Conservation (phyloP, 805 yeast species). For the Yamadazyma laniorum region DNA sequence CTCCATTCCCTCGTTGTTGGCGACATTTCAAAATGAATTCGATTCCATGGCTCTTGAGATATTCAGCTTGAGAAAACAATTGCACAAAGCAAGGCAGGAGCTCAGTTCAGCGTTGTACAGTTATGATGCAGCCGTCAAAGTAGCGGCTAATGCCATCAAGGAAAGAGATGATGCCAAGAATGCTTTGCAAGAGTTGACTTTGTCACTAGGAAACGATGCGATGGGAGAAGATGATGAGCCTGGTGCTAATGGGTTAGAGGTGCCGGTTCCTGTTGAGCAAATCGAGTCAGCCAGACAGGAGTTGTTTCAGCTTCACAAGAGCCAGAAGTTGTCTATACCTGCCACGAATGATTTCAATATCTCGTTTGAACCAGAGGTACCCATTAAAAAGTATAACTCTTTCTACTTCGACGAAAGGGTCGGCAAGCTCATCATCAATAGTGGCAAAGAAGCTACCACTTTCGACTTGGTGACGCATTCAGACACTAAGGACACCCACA, state of each 20-base stretch:
- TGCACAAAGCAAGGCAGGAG: slow-evolving; percentile 65
- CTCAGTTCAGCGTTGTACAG: slow-evolving; percentile 75
- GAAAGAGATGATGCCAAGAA: slow-evolving; percentile 72
- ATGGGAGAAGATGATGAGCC: slow-evolving; percentile 6
- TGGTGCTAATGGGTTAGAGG: slow-evolving; percentile 5
- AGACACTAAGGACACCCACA: slow-evolving; percentile 14
- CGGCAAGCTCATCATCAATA: slow-evolving; percentile 10
- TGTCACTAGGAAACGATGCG: slow-evolving; percentile 6
- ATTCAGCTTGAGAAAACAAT: slow-evolving; percentile 70
- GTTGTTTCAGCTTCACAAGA: slow-evolving; percentile 36
- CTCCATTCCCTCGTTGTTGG: slow-evolving; percentile 75
- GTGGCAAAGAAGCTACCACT: slow-evolving; percentile 8
- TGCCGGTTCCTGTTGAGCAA: slow-evolving; percentile 20
- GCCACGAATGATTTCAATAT: background rate
- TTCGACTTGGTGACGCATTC: slow-evolving; percentile 9
- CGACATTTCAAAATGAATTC: slow-evolving; percentile 84
- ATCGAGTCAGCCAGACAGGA: slow-evolving; percentile 27
- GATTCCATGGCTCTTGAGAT: slow-evolving; percentile 82
- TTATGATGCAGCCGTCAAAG: slow-evolving; percentile 88
- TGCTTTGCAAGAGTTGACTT: slow-evolving; percentile 56
- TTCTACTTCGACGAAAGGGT: slow-evolving; percentile 11
- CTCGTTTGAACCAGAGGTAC: background rate
- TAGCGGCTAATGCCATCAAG: slow-evolving; percentile 69
- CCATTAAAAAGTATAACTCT: slow-evolving; percentile 4
- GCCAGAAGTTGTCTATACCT: slow-evolving; percentile 22